Conservation (phyloP, 106 monocot genomes). For the Acorus calamus region DNA sequence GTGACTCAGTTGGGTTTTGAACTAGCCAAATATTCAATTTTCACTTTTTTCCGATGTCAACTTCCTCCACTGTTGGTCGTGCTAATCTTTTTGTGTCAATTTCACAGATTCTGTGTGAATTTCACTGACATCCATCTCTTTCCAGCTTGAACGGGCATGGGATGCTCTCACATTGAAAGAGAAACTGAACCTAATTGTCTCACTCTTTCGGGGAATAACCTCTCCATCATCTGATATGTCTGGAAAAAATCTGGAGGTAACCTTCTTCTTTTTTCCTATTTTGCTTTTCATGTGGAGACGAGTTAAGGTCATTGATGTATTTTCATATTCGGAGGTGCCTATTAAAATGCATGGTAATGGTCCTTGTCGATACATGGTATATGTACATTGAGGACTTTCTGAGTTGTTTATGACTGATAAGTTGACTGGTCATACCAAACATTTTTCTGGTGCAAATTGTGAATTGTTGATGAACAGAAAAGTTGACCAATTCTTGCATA, state of each 20-base stretch:
- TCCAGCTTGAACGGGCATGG: conserved; percentile 91
- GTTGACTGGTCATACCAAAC: no score
- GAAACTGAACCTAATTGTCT: conserved; percentile 41
- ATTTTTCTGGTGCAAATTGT: no score
- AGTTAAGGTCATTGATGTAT: not conserved
- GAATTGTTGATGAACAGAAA: no score
- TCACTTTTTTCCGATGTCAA: no score
- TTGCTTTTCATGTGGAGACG: not conserved
- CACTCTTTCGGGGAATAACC: conserved; percentile 68
- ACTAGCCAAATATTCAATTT: no score
- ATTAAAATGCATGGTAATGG: not conserved
- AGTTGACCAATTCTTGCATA: no score
- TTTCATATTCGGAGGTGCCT: not conserved
- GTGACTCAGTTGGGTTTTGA: not conserved
- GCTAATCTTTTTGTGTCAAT: not conserved
- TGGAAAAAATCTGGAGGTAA: conserved; percentile 27
- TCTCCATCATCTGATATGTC: conserved; percentile 21
- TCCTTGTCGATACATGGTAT: not conserved
- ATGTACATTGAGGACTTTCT: no score
- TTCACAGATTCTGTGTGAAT: not conserved
- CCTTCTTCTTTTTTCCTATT: not conserved
- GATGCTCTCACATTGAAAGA: conserved; percentile 58
- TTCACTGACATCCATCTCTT: conserved; percentile 1
- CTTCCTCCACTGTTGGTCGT: no score
- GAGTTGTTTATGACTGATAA: no score